A percentile compares a stretch with the other conserved stretches of the same genome.
Conservation (phyloP, 2,329 filamentous ascomycete species). For the Colletotrichum lentis region DNA sequence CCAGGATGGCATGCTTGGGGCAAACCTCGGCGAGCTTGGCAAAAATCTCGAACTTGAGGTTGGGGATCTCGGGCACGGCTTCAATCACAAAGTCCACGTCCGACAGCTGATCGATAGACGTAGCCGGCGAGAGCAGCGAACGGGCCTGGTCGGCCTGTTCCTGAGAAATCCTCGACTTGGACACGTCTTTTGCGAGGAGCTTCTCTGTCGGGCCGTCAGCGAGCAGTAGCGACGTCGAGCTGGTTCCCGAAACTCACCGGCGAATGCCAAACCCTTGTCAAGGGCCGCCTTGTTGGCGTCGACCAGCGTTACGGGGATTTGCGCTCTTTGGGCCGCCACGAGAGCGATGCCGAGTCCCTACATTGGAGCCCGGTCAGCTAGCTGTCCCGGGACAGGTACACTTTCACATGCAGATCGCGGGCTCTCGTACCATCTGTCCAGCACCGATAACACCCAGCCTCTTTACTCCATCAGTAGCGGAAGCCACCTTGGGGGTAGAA, state of each 20-base stretch:
- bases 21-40: slow-evolving; percentile 81
- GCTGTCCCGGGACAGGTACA: slow-evolving; percentile 15
- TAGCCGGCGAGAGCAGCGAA: slow-evolving; percentile 73
- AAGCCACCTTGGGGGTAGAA: slow-evolving; percentile 66
- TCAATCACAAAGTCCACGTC: slow-evolving; percentile 97
- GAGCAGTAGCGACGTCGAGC: background rate
- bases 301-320: slow-evolving; percentile 84
- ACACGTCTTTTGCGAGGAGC: slow-evolving; percentile 89
- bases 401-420: slow-evolving; percentile 48
- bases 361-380: slow-evolving; percentile 38
- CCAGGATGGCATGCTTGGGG: slow-evolving; percentile 85
- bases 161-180: slow-evolving; percentile 85
- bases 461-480: slow-evolving; percentile 73
- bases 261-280: slow-evolving; percentile 89
- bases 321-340: slow-evolving; percentile 85
- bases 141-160: slow-evolving; percentile 79
- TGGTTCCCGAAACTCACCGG: slow-evolving; percentile 62
- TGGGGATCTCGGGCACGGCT: slow-evolving; percentile 90
- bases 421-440: slow-evolving; percentile 83
- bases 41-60: slow-evolving; percentile 90
- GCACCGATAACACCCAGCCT: slow-evolving; percentile 91
- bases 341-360: slow-evolving; percentile 96
- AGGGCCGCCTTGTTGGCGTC: slow-evolving; percentile 86
- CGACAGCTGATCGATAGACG: slow-evolving; percentile 77
- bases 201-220: slow-evolving; percentile 69